A percentile compares a stretch with the other conserved stretches of the same genome.
Evolutionary conservation across 148 eudicot genomes (phyloP).

Genomic region (Heliosperma pusillum): DNA sequence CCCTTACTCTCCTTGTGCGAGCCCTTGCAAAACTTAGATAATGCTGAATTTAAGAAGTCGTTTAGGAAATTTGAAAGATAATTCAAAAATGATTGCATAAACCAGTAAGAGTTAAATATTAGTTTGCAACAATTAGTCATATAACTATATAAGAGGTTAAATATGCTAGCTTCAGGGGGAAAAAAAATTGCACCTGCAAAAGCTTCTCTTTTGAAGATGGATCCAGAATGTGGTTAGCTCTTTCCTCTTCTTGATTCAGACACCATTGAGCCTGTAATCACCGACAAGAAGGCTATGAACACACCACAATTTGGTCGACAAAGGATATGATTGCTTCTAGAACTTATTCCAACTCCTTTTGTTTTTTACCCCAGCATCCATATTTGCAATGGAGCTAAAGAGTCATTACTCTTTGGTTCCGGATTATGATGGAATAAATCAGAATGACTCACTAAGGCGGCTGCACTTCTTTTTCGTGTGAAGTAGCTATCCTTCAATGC

Average conservation of each 20-base stretch:
- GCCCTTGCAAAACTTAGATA: background rate
- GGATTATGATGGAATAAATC: too few species aligned
- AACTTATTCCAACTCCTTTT: background rate
- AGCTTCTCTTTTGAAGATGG: slow-evolving; percentile 16
- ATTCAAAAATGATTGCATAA: background rate
- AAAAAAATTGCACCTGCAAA: slow-evolving; percentile 24
- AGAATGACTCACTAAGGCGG: too few species aligned
- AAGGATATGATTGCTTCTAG: background rate
- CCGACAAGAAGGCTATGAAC: slow-evolving; percentile 4
- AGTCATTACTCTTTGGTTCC: too few species aligned
- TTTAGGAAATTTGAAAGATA: background rate
- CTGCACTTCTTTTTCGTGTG: too few species aligned
- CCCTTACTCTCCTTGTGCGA: background rate
- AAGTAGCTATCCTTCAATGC: too few species aligned
- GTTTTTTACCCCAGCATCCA: too few species aligned
- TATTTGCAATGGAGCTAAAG: too few species aligned
- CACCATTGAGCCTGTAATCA: slow-evolving; percentile 30
- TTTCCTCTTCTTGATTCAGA: slow-evolving; percentile 27
- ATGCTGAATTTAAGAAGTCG: background rate
- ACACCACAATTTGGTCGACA: background rate
- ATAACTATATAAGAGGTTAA: background rate
- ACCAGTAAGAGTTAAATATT: too few species aligned
- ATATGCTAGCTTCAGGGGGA: background rate
- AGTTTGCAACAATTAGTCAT: background rate
- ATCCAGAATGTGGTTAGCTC: slow-evolving; percentile 20